A percentile compares a stretch with the other conserved stretches of the same genome.
Conservation (phyloP, 2,329 filamentous ascomycete genomes). For the Hymenoscyphus fructigenus region DNA sequence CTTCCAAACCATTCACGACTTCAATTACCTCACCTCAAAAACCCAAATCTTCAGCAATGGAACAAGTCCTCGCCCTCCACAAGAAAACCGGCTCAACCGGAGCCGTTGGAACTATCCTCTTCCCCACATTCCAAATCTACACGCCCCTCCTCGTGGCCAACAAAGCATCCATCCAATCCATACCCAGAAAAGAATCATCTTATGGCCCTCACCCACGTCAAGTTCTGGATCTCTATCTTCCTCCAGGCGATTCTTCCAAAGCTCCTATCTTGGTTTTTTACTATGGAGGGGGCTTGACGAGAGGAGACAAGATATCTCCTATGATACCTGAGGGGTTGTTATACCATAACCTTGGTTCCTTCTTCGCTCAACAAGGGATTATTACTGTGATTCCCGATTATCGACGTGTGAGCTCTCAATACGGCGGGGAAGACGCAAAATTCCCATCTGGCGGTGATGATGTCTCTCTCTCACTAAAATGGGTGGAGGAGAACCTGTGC, state of each 20-base stretch:
- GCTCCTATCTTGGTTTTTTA: slow-evolving; percentile 34
- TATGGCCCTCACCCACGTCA: slow-evolving; percentile 35
- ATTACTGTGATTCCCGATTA: slow-evolving; percentile 33
- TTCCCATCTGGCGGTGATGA: slow-evolving; percentile 35
- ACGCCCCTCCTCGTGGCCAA: slow-evolving; percentile 27
- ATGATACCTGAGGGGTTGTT: slow-evolving; percentile 25
- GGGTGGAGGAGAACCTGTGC: slow-evolving; percentile 24
- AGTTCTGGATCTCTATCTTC: slow-evolving; percentile 31
- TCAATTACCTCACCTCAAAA: neutral
- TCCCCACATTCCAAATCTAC: slow-evolving; percentile 28
- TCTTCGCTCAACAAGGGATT: slow-evolving; percentile 31
- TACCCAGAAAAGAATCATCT: slow-evolving; percentile 20
- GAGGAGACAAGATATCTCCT: slow-evolving; percentile 29
- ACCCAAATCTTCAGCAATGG: slow-evolving; percentile 19
- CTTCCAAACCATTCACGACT: neutral
- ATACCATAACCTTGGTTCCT: slow-evolving; percentile 34
- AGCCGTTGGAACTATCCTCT: slow-evolving; percentile 23
- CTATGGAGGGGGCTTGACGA: slow-evolving; percentile 33
- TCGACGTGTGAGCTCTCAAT: slow-evolving; percentile 27
- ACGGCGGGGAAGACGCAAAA: slow-evolving; percentile 30
- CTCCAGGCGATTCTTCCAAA: slow-evolving; percentile 4
- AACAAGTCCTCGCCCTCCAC: slow-evolving; percentile 26
- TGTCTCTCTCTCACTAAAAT: slow-evolving; percentile 25
- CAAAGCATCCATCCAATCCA: slow-evolving; percentile 27
- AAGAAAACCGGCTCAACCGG: slow-evolving; percentile 15